Base-by-base conservation (phyloP, 176 grass and related monocot genomes). In the Eleusine indica region DNA sequence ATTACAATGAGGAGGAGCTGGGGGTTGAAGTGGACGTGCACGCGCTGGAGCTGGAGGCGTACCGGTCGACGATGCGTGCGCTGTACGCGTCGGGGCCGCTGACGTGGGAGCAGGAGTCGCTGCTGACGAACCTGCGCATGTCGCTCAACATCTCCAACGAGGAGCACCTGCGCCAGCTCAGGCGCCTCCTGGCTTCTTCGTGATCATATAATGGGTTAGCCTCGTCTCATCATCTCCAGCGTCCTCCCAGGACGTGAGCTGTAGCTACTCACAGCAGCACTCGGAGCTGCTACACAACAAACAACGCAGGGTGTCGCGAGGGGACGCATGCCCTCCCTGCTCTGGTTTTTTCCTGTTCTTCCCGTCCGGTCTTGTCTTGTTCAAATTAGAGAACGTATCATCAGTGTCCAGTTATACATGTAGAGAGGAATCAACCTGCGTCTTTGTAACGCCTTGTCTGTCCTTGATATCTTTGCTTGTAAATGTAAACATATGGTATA, bases 91-190 rank as follows among this genome's bases (percentile, higher is more conserved):
- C 87, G 0, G 93, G 93, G 7, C 87, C 93, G 17, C 77, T 94
- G 77, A 94, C 85, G 32, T 94, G 93, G 90, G 93, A 92, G 85
- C 89, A 94, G 53, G 93, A 94, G 83, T 89, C 89, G 57, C 79
- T 94, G 81, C 87, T 94, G 68, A 94, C 93, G 25, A 94, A 94
- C 86, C 90, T 94, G 25, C 90, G 93, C 15, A 79, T 94, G 18
- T 94, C 89, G 8, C 90, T 94, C 44, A 89, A 94, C 74, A 92
- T 94, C 54, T 88, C 93, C 61, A 94, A 92, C 65, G 93, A 94
- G 48, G 90, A 94, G 76, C 93, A 94, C 47, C 68, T 94, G 46
- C 85, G 85, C 32, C 93, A 94, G 78, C 68, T 94, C 48, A 85
- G 87, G 87, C 82, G 70, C 57, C 85, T 94, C 21, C 49, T 94